A percentile compares a stretch with the other conserved stretches of the same genome.
These are phyloP conservation scores for Hypoxylon sp. DNA, from an alignment of 2,329 filamentous ascomycete species.

Conservation along the genomic window DNA sequence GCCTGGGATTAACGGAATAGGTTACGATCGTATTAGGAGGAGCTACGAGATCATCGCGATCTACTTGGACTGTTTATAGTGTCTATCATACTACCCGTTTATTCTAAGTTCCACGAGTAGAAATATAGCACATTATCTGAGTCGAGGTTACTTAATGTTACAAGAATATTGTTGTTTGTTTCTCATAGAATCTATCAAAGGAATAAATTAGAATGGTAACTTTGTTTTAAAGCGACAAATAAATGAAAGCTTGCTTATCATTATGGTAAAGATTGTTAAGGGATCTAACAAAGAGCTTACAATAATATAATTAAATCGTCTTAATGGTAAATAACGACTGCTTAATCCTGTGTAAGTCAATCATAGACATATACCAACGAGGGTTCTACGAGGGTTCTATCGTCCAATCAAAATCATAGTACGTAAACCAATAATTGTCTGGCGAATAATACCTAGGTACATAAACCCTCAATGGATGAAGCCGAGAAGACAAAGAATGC, in stretches of 20 bases:
- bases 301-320: background rate
- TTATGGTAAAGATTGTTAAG: background rate
- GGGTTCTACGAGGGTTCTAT: too few species aligned
- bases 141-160: too few species aligned
- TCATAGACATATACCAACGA: too few species aligned
- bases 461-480: conserved; percentile 30
- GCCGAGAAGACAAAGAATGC: conserved; percentile 39
- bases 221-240: background rate
- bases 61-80: too few species aligned
- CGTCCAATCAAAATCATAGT: conserved; percentile 2
- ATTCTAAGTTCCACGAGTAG: too few species aligned
- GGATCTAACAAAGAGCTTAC: background rate
- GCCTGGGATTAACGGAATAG: too few species aligned
- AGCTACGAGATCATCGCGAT: too few species aligned
- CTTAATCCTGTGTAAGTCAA: background rate
- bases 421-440: background rate
- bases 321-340: background rate
- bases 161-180: background rate
- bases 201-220: background rate
- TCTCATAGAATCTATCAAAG: background rate
- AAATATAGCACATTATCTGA: too few species aligned
- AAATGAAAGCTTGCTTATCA: background rate
- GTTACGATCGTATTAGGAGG: too few species aligned
- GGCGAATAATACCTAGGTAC: conserved; percentile 19
- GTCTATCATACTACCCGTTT: too few species aligned